Conservation (phyloP, 192 early-diverging fungal species). For the Coemansia javaensis region DNA sequence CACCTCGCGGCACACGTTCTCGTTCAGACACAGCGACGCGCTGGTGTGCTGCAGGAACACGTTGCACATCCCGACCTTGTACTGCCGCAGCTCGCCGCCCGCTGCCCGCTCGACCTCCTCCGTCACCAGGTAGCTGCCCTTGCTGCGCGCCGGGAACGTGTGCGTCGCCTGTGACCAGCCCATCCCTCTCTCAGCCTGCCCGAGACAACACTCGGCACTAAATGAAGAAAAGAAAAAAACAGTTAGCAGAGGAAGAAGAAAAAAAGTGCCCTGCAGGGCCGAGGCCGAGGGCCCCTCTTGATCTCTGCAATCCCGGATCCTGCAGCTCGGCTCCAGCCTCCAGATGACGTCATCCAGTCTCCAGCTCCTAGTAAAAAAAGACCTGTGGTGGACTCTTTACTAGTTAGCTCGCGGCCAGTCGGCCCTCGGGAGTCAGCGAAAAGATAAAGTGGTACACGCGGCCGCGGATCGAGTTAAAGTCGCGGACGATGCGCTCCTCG, state of each 20-base stretch:
- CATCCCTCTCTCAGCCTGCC: too few relatives aligned
- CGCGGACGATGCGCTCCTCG: conserved; percentile 22
- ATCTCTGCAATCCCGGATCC: too few relatives aligned
- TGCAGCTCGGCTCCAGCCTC: too few relatives aligned
- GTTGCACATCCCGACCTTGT: conserved; percentile 77
- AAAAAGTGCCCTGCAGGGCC: too few relatives aligned
- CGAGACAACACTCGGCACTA: too few relatives aligned
- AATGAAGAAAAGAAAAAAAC: too few relatives aligned
- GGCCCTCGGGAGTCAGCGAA: conserved; percentile 30
- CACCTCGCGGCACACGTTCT: conserved; percentile 76
- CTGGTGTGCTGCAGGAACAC: conserved; percentile 89
- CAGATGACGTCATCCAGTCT: too few relatives aligned
- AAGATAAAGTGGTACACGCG: conserved; percentile 38
- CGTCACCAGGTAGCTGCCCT: conserved; percentile 78
- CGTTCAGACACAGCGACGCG: conserved; percentile 83
- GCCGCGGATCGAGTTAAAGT: conserved; percentile 34
- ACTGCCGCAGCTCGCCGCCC: conserved; percentile 57
- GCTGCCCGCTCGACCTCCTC: conserved; percentile 55
- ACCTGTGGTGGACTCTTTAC: neutral
- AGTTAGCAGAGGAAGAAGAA: too few relatives aligned
- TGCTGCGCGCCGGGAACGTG: conserved; percentile 52
- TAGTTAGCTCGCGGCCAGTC: conserved; percentile 8
- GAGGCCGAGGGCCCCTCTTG: too few relatives aligned
- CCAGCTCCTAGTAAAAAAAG: neutral
- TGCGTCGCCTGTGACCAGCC: conserved; percentile 68